Conservation (phyloP, 257 asterid genomes). For the Jacaranda mimosifolia region DNA sequence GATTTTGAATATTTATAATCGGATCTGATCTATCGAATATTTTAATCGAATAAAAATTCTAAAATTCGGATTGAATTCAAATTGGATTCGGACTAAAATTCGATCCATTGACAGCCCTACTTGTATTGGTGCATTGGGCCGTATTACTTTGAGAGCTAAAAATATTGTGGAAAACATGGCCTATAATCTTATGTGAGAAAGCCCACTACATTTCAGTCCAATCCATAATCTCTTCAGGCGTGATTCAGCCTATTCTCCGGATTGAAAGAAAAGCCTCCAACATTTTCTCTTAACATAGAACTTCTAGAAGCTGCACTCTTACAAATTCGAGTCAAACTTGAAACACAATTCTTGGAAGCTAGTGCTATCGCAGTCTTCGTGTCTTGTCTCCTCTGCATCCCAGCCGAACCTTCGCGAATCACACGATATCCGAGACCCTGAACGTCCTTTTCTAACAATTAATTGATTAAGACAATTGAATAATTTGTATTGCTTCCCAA, state of each 20-base stretch:
- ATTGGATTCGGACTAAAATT: too few relatives aligned
- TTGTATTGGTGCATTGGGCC: too few relatives aligned
- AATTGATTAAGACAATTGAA: background rate
- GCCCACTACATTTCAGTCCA: too few relatives aligned
- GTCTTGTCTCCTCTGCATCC: background rate
- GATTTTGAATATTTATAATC: too few relatives aligned
- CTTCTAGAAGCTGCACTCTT: background rate
- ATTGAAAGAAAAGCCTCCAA: slow-evolving; percentile 26
- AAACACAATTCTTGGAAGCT: slow-evolving; percentile 29
- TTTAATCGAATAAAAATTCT: too few relatives aligned
- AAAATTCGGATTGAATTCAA: too few relatives aligned
- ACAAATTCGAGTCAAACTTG: slow-evolving; percentile 35
- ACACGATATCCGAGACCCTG: background rate
- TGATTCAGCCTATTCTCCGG: background rate
- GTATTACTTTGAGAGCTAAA: too few relatives aligned
- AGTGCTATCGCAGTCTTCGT: background rate
- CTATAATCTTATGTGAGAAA: too few relatives aligned
- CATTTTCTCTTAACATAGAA: background rate
- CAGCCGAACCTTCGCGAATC: slow-evolving; percentile 42
- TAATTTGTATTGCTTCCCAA: background rate
- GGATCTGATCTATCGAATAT: too few relatives aligned
- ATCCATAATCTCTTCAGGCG: too few relatives aligned
- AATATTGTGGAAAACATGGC: too few relatives aligned
- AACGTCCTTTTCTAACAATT: background rate
- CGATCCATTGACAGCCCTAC: too few relatives aligned